Evolutionary conservation across 345 rosid genomes (phyloP).

Genomic region (Sapria himalayana): DNA sequence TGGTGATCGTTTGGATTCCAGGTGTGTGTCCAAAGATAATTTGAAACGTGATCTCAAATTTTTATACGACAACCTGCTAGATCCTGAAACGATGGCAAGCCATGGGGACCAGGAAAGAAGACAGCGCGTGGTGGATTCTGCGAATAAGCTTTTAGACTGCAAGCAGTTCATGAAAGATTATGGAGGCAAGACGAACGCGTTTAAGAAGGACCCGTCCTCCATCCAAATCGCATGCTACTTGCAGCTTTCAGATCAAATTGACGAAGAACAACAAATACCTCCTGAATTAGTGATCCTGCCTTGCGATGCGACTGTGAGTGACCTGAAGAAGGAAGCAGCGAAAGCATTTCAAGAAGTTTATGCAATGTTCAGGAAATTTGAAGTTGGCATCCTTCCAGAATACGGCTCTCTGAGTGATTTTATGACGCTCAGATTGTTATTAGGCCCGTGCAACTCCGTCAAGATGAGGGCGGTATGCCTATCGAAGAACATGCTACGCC

Average conservation of each 20-base stretch:
- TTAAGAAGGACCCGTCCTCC: constrained; percentile 14
- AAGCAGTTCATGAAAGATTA: constrained; percentile 52
- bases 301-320: constrained; percentile 26
- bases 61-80: constrained; percentile 28
- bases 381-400: constrained; percentile 25
- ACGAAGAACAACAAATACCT: constrained; percentile 29
- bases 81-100: constrained; percentile 20
- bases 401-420: constrained; percentile 28
- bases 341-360: constrained; percentile 44
- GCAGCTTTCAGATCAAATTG: constrained; percentile 27
- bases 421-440: constrained; percentile 24
- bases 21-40: constrained; percentile 23
- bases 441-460: constrained; percentile 24
- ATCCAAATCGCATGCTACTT: constrained; percentile 25
- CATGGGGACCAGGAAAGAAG: constrained; percentile 17
- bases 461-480: constrained; percentile 26
- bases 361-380: constrained; percentile 42
- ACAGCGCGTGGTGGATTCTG: constrained; percentile 20
- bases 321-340: constrained; percentile 32
- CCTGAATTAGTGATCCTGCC: constrained; percentile 36
- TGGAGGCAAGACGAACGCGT: constrained; percentile 3
- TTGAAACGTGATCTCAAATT: constrained; percentile 29
- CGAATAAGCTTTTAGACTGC: constrained; percentile 48
- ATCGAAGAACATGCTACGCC: constrained; percentile 24
- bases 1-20: constrained; percentile 11